Evolutionary conservation across 1,284 basidiomycete genomes (phyloP).

Genomic region (Cutaneotrichosporon cutaneum): DNA sequence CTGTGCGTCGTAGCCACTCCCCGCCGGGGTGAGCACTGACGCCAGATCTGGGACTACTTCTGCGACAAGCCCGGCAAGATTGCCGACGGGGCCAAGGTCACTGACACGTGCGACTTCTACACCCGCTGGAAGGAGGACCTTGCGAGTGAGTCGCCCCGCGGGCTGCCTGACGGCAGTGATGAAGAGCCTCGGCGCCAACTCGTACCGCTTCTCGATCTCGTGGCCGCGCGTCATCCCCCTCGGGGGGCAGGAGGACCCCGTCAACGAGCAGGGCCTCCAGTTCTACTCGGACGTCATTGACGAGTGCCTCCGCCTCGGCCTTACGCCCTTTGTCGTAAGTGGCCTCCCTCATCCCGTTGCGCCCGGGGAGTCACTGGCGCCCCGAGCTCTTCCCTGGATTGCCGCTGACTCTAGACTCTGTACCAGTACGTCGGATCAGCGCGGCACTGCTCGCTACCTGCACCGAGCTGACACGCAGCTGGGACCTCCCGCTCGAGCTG

Average conservation of each 20-base stretch:
- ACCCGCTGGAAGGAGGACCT: conserved; percentile 67
- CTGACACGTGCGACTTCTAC: conserved; percentile 70
- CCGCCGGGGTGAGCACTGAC: no score
- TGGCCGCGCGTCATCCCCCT: conserved; percentile 72
- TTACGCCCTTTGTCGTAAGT: conserved; percentile 67
- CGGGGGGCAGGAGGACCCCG: conserved; percentile 64
- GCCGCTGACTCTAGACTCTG: conserved; percentile 58
- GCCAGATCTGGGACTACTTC: conserved; percentile 73
- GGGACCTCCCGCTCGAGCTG: conserved; percentile 70
- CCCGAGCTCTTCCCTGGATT: no score
- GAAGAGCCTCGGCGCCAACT: conserved; percentile 61
- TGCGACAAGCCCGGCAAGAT: conserved; percentile 65
- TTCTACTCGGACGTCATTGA: conserved; percentile 31
- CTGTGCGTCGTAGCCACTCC: conserved; percentile 23
- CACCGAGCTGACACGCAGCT: no score
- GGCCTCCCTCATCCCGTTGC: conserved; percentile 37
- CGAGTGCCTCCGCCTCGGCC: conserved; percentile 54
- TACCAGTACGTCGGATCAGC: no score
- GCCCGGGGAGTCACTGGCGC: no score
- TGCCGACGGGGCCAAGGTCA: conserved; percentile 64
- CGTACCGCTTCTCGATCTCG: conserved; percentile 67
- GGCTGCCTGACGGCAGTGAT: conserved; percentile 52
- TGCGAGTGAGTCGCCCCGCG: conserved; percentile 45
- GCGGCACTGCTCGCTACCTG: no score
- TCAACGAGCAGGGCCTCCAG: conserved; percentile 66